phyloP scores from a whole-genome alignment of 2,329 filamentous ascomycete genomes.

The Sclerotinia subarctica region DNA sequence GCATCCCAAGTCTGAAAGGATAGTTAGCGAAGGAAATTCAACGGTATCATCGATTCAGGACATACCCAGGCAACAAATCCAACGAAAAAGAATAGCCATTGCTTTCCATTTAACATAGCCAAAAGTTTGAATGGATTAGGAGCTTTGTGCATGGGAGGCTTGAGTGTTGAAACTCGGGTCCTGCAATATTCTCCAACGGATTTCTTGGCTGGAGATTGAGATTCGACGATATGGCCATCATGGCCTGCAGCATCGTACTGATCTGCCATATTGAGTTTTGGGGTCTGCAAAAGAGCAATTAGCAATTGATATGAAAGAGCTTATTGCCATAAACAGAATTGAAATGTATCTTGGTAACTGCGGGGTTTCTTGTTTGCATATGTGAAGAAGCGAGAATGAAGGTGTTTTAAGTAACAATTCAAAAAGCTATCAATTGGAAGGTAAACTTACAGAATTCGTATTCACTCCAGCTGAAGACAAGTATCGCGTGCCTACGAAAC shows the following conservation, averaged over 20 bases:
- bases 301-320: not conserved
- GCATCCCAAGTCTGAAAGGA: constrained; percentile 61
- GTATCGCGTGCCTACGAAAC: not conserved
- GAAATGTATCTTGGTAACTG: not conserved
- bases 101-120: constrained; percentile 57
- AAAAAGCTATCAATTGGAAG: not conserved
- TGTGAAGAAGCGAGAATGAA: not conserved
- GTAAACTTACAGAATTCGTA: not conserved
- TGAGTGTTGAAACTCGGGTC: constrained; percentile 54
- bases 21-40: not conserved
- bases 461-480: not conserved
- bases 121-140: constrained; percentile 69
- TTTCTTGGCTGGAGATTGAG: constrained; percentile 29
- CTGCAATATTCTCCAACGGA: constrained; percentile 42
- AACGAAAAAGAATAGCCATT: constrained; percentile 75
- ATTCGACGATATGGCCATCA: constrained; percentile 23
- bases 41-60: not conserved
- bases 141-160: constrained; percentile 59
- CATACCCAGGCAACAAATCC: constrained; percentile 66
- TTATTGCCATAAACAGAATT: not conserved
- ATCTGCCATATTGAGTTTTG: constrained; percentile 13
- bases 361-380: not conserved
- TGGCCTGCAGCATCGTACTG: not conserved
- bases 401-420: not conserved
- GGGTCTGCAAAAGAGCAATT: not conserved